phyloP scores from a whole-genome alignment of 306 rosid genomes.

The Ceratonia siliqua region DNA sequence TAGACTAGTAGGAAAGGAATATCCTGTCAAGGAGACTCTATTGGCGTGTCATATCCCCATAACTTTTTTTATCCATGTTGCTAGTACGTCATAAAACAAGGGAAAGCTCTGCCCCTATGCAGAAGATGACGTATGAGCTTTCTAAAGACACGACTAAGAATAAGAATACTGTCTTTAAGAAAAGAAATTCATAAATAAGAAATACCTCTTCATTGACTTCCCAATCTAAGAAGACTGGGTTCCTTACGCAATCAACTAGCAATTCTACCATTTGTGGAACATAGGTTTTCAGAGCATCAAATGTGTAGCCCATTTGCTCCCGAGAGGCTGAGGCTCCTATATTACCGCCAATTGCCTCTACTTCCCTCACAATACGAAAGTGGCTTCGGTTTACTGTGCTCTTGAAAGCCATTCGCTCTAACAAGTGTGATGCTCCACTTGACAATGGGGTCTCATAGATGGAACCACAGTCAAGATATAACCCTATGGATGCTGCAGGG shows the following conservation, averaged over 20 bases:
- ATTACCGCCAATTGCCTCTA: conserved; percentile 91
- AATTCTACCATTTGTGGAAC: conserved; percentile 93
- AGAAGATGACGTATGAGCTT: conserved; percentile 15
- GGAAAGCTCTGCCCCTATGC: not conserved
- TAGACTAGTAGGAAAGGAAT: conserved; percentile 6
- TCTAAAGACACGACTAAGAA: conserved; percentile 7
- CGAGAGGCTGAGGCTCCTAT: conserved; percentile 88
- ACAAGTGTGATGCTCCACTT: conserved; percentile 88
- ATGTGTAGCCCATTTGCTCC: conserved; percentile 97
- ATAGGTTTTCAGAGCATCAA: conserved; percentile 89
- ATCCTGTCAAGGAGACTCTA: not conserved
- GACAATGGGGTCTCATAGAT: conserved; percentile 77
- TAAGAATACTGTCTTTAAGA: not conserved
- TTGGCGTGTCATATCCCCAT: conserved; percentile 5
- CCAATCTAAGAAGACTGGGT: conserved; percentile 95
- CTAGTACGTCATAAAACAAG: not conserved
- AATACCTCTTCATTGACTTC: conserved; percentile 95
- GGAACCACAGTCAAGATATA: conserved; percentile 87
- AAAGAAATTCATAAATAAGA: conserved; percentile 1
- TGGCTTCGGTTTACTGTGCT: conserved; percentile 94
- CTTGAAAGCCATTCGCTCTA: conserved; percentile 95
- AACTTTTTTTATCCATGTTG: not conserved
- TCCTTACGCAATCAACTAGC: conserved; percentile 81
- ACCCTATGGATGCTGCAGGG: conserved; percentile 88
- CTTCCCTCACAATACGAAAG: conserved; percentile 91